Evolutionary conservation across 225 moss, liverwort and hornwort species (phyloP), one percentile per base, ranked within the genome.

Genomic region (Polytrichum commune): DNA sequence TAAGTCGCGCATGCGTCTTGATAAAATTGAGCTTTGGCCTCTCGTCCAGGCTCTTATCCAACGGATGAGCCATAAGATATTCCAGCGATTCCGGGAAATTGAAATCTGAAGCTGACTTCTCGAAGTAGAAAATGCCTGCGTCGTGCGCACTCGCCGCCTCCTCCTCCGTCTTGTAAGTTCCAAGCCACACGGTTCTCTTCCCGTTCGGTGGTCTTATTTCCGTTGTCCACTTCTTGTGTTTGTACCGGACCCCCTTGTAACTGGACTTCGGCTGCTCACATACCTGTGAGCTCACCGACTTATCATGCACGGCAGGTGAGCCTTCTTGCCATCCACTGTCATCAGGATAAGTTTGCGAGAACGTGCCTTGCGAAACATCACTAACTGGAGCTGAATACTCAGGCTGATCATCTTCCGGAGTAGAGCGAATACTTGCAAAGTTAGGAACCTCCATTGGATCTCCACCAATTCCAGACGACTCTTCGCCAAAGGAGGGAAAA

Each of bases 91-190:
- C 86, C 58, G 65, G 29, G 25, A 86, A 86, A 75, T 86, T 86
- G 62, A 75, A 86, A 20, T 74, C 71, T 24, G 9, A 19, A 68
- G 67, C 78, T 1, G 10, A 60, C 58, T 83, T 86, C 46, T 72
- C 69, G 58, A 67, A 84, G 72, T 86, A 86, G 66, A 66, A 81
- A 70, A 83, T 81, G 20, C 86, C 86, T 38, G 86, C 86, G 64
- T 86, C 86, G 27, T 73, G 81, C 30, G 86, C 83, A 71, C 86
- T 83, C 20, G 86, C 86, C 46, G 86, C 86, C 71, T 83, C 78
- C 76, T 86, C 86, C 78, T 86, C 83, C 20, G 86, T 86, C 67
- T 70, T 64, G 30, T 86, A 86, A 19, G 86, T 86, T 29, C 86
- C 86, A 23, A 86, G 83, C 86, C 86, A 86, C 13, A 83, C 81